phyloP scores from a whole-genome alignment of 2,329 filamentous ascomycete genomes.

The Colletotrichum truncatum region DNA sequence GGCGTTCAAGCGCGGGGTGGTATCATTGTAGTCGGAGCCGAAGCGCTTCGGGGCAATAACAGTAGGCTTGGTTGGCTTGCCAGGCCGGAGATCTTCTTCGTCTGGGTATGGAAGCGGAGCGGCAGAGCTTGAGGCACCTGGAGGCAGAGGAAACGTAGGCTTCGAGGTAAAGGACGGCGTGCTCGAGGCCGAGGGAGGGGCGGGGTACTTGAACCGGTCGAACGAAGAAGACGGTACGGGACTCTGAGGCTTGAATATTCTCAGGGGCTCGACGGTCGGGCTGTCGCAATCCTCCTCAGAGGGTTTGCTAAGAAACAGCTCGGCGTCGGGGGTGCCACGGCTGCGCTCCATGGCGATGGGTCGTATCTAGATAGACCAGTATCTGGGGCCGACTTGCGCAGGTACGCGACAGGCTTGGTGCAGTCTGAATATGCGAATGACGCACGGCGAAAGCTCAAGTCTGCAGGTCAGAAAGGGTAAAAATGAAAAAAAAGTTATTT shows the following conservation, averaged over 20 bases:
- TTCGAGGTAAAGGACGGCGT: constrained; percentile 55
- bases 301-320: constrained; percentile 81
- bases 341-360: constrained; percentile 57
- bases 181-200: constrained; percentile 49
- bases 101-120: constrained; percentile 77
- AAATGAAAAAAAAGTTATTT: constrained; percentile 35
- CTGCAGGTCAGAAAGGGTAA: constrained; percentile 26
- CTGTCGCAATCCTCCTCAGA: constrained; percentile 67
- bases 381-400: constrained; percentile 30
- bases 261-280: constrained; percentile 83
- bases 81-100: constrained; percentile 64
- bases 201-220: constrained; percentile 61
- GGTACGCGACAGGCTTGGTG: constrained; percentile 31
- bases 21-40: constrained; percentile 58
- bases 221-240: constrained; percentile 58
- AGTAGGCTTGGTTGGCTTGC: constrained; percentile 49
- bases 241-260: constrained; percentile 83
- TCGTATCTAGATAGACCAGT: constrained; percentile 29
- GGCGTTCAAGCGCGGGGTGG: constrained; percentile 60
- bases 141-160: constrained; percentile 70
- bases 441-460: constrained; percentile 23
- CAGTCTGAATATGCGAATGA: constrained; percentile 18
- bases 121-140: constrained; percentile 76
- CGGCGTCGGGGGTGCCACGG: constrained; percentile 78
- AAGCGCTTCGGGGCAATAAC: constrained; percentile 54